Base-by-base conservation (phyloP, 768 basidiomycete genomes). In the Amanita fuliginea region DNA sequence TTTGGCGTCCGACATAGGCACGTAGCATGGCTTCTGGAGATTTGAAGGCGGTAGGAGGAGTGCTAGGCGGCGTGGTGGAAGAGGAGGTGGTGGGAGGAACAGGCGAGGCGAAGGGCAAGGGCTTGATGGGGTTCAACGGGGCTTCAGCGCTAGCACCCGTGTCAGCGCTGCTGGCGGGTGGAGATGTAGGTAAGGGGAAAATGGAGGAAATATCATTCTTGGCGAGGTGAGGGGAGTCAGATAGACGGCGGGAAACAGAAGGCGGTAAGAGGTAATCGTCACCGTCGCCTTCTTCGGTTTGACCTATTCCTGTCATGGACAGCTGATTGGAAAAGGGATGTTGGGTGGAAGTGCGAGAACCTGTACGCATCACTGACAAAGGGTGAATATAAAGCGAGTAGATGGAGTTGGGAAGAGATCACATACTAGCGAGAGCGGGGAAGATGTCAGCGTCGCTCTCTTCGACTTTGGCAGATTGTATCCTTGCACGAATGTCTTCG, bases 11-110 rank as follows among this genome's bases (percentile, higher is more conserved):
- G 4, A 84, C 84, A 52, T 86, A 87, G 1, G 81, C 82, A 33
- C 81, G 77, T 40, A 88, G 69, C 80, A 88, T 83, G 21, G 77
- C 86, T 59, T 89, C 86, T 3, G 86, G 86, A 50, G 68, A 67
- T 66, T 32, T 26, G 26, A 1, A 3, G 26, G 4, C 57, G 24
- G 63, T n/a, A 11, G 19, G 22, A 16, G 7, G 21, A 18, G 22
- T n/a, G 7, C 9, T 13, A 8, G n/a, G 13, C 1, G 36, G 35
- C 1, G 19, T 6, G 16, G 35, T n/a, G 18, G 26, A 0, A 14
- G 49, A 50, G 7, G 30, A 1, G 42, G n/a, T 3, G 37, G 19
- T 16, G 2, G 40, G 13, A 24, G 65, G 69, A 56, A 59, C 62
- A 1, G 32, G 11, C 3, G 13, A 13, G 3, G 32, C 13, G 32